Conservation (phyloP, 345 rosid species). For the Punica granatum region DNA sequence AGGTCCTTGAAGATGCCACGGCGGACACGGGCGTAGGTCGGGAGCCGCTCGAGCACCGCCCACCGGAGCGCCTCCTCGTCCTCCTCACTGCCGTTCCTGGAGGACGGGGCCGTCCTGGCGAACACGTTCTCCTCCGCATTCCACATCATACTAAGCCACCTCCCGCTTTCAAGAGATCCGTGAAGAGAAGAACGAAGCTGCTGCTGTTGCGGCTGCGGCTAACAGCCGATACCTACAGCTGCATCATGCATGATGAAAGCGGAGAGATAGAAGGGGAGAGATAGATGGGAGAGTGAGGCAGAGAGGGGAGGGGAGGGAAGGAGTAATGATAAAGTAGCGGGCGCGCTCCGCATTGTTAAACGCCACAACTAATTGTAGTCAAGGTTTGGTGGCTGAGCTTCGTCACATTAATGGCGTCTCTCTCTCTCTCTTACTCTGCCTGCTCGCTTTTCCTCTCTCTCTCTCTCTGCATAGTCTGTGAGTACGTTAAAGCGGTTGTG, state of each 20-base stretch:
- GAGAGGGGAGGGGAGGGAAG: background rate
- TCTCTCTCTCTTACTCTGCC: conserved; percentile 4
- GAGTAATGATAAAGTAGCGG: background rate
- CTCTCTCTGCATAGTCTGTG: background rate
- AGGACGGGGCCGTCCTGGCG: conserved; percentile 55
- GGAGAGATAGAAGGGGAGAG: background rate
- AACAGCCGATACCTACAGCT: background rate
- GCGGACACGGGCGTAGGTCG: conserved; percentile 65
- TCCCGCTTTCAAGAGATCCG: background rate
- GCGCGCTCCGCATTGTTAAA: background rate
- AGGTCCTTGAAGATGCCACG: conserved; percentile 67
- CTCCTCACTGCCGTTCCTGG: conserved; percentile 53
- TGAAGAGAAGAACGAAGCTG: background rate
- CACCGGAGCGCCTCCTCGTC: conserved; percentile 90
- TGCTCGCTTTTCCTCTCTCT: too few relatives aligned
- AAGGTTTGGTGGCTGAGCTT: conserved; percentile 40
- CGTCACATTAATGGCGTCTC: conserved; percentile 32
- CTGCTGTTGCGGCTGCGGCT: background rate
- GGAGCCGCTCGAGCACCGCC: conserved; percentile 91
- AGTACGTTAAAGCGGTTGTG: background rate
- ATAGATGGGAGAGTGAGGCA: background rate
- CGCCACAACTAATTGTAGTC: conserved; percentile 10
- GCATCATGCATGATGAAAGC: background rate
- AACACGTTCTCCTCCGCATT: conserved; percentile 70
- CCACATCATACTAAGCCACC: conserved; percentile 53